Evolutionary conservation across 768 basidiomycete genomes (phyloP), one percentile per base, ranked within the genome.

Genomic region (Boletus vinaceobasis): DNA sequence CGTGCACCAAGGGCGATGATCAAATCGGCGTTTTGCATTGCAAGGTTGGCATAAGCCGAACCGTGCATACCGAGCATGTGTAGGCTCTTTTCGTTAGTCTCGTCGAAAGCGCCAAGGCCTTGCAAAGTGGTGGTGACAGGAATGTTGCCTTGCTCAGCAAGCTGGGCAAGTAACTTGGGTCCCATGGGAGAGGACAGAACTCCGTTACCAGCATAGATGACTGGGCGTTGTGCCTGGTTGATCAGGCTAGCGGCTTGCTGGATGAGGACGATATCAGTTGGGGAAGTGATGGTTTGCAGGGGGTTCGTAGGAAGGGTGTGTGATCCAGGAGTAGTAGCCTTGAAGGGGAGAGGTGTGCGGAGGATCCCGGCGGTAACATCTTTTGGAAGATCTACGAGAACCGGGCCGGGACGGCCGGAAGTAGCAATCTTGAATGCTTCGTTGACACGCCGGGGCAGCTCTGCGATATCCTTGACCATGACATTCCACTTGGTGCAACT

Each of bases 41-140:
- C 96, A 40, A 97, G 75, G 75, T 99, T 99, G 64, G 97, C 97
- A 65, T 98, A 98, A 5, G 95, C 93, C 29, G 85, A 86, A 5
- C 97, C 97, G 76, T 98, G 97, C 97, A 98, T 98, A 54, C 96
- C 96, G 52, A 99, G 83, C 96, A 98, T 98, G 72, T 98, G 94
- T 67, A 99, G 74, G 60, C 88, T 87, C 72, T 80, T 84, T 35
- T 86, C 84, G 71, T 93, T 82, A 49, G 80, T 83, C 78, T 99
- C 97, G 73, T 98, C 94, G 67, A 90, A 99, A 3, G 90, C 87
- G 57, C 97, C 97, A 43, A 99, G 85, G 52, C 96, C 97, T 66
- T 96, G 95, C 11, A 99, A 75, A 39, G 96, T 98, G 19, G 97
- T 98, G 56, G 93, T 96, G 43, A 98, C 95, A 52, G 97, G 97